Evolutionary conservation across 1,284 basidiomycete genomes (phyloP), one percentile per base, ranked within the genome.

Genomic region (Tremellales sp.): DNA sequence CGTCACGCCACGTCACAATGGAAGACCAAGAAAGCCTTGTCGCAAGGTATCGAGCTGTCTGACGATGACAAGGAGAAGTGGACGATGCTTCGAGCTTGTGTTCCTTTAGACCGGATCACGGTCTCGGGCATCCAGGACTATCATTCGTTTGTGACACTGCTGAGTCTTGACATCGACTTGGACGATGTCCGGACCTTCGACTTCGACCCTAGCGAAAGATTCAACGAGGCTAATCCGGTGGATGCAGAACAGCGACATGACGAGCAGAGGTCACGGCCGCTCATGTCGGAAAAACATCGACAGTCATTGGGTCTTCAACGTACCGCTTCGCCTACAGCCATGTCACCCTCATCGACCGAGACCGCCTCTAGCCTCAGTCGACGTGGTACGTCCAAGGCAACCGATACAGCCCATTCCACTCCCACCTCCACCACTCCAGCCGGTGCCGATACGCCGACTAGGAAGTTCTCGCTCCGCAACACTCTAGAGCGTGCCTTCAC

Each of bases 71-170:
- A 76, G 3, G 29, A 31, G 8, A 8, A 31, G 15, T 72, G 68
- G 58, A 61, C 76, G 11, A 79, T 81, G 43, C 72, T 85, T 46
- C 70, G 81, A 15, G 74, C 81, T 51, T 80, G 79, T 54, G 76
- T 82, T 25, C 83, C 84, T 1, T 72, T 84, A 4, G 74, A 77
- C 48, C 75, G 77, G 26, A 76, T 84, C 27, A 56, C 56, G 1
- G 57, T 70, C 31, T 44, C 60, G 2, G 68, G 65, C 3, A 60
- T 67, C 23, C 60, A 60, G 41, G 61, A 68, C 25, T 74, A 70
- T 54, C 70, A 76, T 57, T 60, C 61, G 5, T 76, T 75, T 41
- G 73, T 71, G 12, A 71, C 65, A 0, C 55, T 75, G 8, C 53
- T 70, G 21, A 64, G 61, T 19, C 52, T 75, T 1, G 57, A 65